A percentile compares a stretch with the other conserved stretches of the same genome.
Conservation (phyloP, 257 asterid genomes). For the Leptodermis oblonga region DNA sequence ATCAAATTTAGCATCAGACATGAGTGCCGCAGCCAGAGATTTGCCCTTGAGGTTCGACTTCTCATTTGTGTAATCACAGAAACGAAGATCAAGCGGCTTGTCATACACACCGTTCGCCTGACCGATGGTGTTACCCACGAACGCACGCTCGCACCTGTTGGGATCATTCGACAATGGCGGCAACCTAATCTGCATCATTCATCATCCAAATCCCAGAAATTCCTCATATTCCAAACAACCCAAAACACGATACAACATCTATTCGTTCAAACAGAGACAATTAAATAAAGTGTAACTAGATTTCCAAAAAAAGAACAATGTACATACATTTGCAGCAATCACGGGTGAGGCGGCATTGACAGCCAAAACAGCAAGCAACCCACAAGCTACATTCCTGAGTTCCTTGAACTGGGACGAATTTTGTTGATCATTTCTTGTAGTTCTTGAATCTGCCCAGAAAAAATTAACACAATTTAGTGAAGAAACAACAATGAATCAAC, state of each 20-base stretch:
- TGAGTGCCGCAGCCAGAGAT: conserved; percentile 84
- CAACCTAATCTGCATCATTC: conserved; percentile 54
- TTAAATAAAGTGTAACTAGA: too few species aligned
- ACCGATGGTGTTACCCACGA: conserved; percentile 85
- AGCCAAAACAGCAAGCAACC: conserved; percentile 85
- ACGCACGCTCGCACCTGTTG: conserved; percentile 85
- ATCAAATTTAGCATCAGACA: conserved; percentile 95
- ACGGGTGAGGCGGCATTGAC: conserved; percentile 71
- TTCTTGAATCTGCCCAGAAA: conserved; percentile 33
- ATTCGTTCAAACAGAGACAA: too few species aligned
- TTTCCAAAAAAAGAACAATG: conserved; percentile 35
- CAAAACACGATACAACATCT: background rate
- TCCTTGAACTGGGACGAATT: conserved; percentile 40
- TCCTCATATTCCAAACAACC: background rate
- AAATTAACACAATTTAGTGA: background rate
- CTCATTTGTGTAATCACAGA: conserved; percentile 86
- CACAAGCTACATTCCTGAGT: conserved; percentile 71
- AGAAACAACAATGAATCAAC: background rate
- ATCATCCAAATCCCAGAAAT: background rate
- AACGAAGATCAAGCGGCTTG: conserved; percentile 92
- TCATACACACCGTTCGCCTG: conserved; percentile 99
- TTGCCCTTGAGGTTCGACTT: conserved; percentile 91
- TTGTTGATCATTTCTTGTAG: conserved; percentile 24
- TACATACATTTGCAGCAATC: conserved; percentile 54
- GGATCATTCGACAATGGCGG: conserved; percentile 93